These are phyloP conservation scores for Lentinula sp. DNA, from an alignment of 768 basidiomycete genomes.

Conservation along the genomic window DNA sequence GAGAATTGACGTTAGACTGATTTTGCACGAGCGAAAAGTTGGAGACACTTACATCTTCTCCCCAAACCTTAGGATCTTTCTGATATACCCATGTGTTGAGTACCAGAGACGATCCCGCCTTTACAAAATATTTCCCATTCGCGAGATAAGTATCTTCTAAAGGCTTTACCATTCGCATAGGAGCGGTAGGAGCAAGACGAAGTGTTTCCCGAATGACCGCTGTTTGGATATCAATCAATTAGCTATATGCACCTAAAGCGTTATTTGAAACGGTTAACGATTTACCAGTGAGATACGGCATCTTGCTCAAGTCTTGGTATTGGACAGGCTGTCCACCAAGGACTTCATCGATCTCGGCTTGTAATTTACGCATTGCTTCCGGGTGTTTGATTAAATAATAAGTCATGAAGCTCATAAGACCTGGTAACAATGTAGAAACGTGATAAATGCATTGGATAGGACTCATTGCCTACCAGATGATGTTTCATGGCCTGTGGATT, in stretches of 20 bases:
- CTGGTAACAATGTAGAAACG: constrained; percentile 11
- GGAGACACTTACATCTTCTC: constrained; percentile 37
- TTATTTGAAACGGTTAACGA: too few relatives aligned
- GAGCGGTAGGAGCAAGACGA: constrained; percentile 32
- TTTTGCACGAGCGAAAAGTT: background rate
- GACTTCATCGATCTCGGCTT: constrained; percentile 40
- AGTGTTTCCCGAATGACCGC: constrained; percentile 33
- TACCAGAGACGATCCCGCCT: constrained; percentile 20
- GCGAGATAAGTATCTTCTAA: constrained; percentile 30
- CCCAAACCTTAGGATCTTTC: constrained; percentile 39
- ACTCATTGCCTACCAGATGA: constrained; percentile 13
- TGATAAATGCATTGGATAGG: background rate
- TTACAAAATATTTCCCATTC: constrained; percentile 33
- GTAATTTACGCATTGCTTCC: constrained; percentile 35
- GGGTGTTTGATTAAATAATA: constrained; percentile 41
- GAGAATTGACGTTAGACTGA: background rate
- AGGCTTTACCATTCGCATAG: constrained; percentile 25
- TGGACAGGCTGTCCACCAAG: constrained; percentile 32
- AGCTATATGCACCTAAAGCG: background rate
- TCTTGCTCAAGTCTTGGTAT: constrained; percentile 32
- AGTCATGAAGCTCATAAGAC: constrained; percentile 33
- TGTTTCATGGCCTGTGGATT: constrained; percentile 17
- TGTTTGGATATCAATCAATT: constrained; percentile 1
- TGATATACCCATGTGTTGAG: constrained; percentile 25
- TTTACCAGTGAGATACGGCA: constrained; percentile 36